Evolutionary conservation across 1,139 yeast species (phyloP), one percentile per base, ranked within the genome.

Genomic region (Tardiomyces digboiensis): DNA sequence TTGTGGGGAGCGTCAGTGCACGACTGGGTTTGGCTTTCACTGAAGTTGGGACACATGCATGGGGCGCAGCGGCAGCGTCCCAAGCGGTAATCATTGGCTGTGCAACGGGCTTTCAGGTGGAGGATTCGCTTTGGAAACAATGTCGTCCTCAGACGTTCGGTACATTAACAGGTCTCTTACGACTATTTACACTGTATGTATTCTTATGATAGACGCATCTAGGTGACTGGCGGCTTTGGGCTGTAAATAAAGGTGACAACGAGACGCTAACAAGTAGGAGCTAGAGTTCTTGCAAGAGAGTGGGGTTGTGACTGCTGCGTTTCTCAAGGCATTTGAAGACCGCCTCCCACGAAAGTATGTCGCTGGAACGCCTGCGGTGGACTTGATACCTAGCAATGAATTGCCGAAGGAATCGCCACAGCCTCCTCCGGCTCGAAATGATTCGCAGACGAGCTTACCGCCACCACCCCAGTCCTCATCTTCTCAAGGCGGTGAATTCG

Each of bases 251-350:
- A n/a, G n/a, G n/a, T n/a, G n/a, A n/a, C n/a, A n/a, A n/a, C n/a
- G n/a, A n/a, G n/a, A n/a, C n/a, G n/a, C n/a, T n/a, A n/a, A n/a
- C n/a, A n/a, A n/a, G n/a, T n/a, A 70, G 72, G 85, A 88, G 60
- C 74, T 88, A 43, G 95, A 86, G 61, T 87, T 87, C 60, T 70
- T 88, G 44, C 69, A 67, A 44, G 95, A 86, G 55, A 82, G 93
- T 1, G 80, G 81, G 40, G 93, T 86, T 42, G 78, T 88, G 46
- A 71, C 81, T 21, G 75, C 76, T 36, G 72, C 66, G 2, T 74
- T 82, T 45, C 82, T 64, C 56, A 66, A 76, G 19, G 74, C 76
- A 47, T 66, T 87, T 21, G 53, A 67, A 44, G 55, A 55, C 8
- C 66, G 78, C 2, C 67, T 88, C 39, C 95, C 96, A 3, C 62